Evolutionary conservation across 208 protist species (phyloP), one percentile per base, ranked within the genome.

Genomic region (Herpetomonas muscarum): DNA sequence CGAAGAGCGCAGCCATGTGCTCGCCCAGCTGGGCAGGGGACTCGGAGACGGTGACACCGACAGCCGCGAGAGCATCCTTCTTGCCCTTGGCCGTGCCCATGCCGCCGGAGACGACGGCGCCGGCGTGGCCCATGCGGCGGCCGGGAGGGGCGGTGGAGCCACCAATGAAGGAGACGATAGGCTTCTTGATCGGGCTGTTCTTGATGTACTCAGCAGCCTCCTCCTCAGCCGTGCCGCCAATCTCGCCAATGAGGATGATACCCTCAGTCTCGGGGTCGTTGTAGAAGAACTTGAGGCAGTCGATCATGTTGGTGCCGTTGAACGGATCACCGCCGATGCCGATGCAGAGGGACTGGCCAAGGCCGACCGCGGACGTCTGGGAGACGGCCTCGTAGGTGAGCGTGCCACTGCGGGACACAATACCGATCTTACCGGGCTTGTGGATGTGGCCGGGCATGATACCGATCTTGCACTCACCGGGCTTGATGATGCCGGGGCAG

Each of bases 381-480:
- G 88, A 90, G 36, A 99, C 97, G 51, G 98, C 98, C 83, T 99
- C 98, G 75, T 99, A 99, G 13, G 98, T 99, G 25, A 99, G 86
- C n/a, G 98, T 99, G 61, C 98, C 98, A 44, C 95, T 99, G 60
- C 98, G 82, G 26, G 98, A 99, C 19, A 99, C 98, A 58, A 99
- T 91, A 74, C 98, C 98, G 69, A 99, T 99, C 57, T 96, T 98
- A 39, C 98, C 98, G 61, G 81, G 80, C 67, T 78, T 87, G 87
- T 99, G 98, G 74, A 99, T 99, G 80, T 99, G 93, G 42, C 98
- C 98, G 67, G 98, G 98, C 98, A 99, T 99, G 72, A 99, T 99
- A 71, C 98, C 98, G 71, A 99, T 99, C 76, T 99, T 99, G 88
- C 98, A 99, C 76, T 99, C 97, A 17, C 79, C 97, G 32, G 98